Percentiles rank a stretch among this genome's conserved stretches.
These are phyloP conservation scores for Botrytis medusae DNA, from an alignment of 2,329 filamentous ascomycete species.

Conservation along the genomic window DNA sequence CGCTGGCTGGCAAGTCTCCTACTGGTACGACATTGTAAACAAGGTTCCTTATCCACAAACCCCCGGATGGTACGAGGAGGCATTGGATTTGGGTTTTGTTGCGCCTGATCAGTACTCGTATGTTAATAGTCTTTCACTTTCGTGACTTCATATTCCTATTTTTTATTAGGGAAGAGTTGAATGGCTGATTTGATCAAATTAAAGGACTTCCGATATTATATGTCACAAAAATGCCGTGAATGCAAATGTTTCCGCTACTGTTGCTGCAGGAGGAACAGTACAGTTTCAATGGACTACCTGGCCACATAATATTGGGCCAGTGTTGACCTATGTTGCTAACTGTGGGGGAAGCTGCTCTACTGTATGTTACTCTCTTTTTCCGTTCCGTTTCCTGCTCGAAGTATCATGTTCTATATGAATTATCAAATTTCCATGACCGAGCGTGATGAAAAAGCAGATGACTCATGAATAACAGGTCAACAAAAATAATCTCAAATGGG, in stretches of 20 bases:
- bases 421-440: too few species aligned
- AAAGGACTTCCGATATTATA: constrained; percentile 46
- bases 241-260: constrained; percentile 44
- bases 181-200: not conserved
- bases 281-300: constrained; percentile 51
- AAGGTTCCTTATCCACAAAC: constrained; percentile 29
- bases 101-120: constrained; percentile 44
- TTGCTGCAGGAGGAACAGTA: constrained; percentile 48
- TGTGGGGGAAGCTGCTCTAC: constrained; percentile 43
- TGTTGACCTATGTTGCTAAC: constrained; percentile 36
- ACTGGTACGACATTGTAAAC: constrained; percentile 35
- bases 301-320: constrained; percentile 48
- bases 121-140: not conserved
- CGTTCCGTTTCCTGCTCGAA: too few species aligned
- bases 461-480: not conserved
- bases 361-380: constrained; percentile 27
- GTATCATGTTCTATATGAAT: too few species aligned
- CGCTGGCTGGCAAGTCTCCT: constrained; percentile 31
- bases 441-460: too few species aligned
- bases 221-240: constrained; percentile 49
- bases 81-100: constrained; percentile 53
- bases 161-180: too few species aligned
- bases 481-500: constrained; percentile 16
- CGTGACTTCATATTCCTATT: too few species aligned
- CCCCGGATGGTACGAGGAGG: constrained; percentile 47